phyloP scores from a whole-genome alignment of 257 asterid species.

The Solanum appendiculatum region DNA sequence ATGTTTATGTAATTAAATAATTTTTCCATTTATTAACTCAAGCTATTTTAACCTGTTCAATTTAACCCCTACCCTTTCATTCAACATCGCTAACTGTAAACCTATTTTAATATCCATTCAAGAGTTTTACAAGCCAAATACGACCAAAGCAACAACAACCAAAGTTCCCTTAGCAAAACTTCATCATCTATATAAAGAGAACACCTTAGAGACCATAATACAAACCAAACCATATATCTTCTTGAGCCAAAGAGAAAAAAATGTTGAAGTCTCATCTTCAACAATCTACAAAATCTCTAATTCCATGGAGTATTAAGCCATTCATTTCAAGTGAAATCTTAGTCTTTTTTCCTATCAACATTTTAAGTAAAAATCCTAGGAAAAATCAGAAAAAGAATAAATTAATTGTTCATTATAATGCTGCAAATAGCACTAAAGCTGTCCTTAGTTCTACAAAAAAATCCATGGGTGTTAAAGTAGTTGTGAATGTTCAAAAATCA shows the following conservation, averaged over 20 bases:
- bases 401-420: background rate
- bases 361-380: background rate
- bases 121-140: background rate
- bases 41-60: too few relatives aligned
- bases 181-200: background rate
- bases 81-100: too few relatives aligned
- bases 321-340: background rate
- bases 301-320: background rate
- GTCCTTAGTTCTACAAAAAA: background rate
- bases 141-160: background rate
- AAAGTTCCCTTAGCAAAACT: background rate
- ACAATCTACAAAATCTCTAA: background rate
- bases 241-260: background rate
- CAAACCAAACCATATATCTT: background rate
- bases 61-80: background rate
- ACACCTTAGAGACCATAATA: background rate
- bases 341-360: background rate
- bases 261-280: background rate
- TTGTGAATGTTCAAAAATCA: background rate
- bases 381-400: background rate
- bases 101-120: background rate
- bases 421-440: conserved; percentile 16
- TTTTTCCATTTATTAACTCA: too few relatives aligned
- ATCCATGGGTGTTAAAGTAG: background rate
- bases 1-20: too few relatives aligned